Evolutionary conservation across 768 basidiomycete species (phyloP), one percentile per base, ranked within the genome.

Genomic region (Boletus rubropictus): DNA sequence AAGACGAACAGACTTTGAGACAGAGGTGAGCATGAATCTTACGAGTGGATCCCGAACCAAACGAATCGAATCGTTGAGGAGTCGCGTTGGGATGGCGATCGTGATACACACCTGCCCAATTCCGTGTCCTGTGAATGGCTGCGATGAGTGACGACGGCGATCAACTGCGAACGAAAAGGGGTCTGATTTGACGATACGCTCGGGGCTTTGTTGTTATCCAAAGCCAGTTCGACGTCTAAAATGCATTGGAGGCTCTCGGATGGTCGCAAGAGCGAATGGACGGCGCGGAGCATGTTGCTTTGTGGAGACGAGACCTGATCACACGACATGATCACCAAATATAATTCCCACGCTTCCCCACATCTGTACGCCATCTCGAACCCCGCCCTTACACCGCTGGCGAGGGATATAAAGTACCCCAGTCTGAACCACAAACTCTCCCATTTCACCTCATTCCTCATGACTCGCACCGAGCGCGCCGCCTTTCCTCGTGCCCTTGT

Each of bases 391-490:
- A 17, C 8, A 34, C 18, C 10, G 8, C n/a, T 38, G n/a, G 34
- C 38, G 35, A 39, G 25, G 39, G 51, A 52, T 65, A 65, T 63
- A 63, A 60, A 52, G 43, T 18, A 1, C n/a, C 39, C 28, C 24
- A 22, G 21, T 3, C 33, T 35, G 21, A 8, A 12, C 33, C 10
- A 8, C 17, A 14, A n/a, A n/a, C n/a, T n/a, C 44, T n/a, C 21
- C 39, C 32, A 21, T 24, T 12, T 22, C 20, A n/a, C n/a, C 34
- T 21, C 45, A 14, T 2, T 10, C 57, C 72, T 34, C 62, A 90
- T 90, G 87, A 89, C 87, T 49, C 86, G 88, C 59, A 90, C 88
- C 43, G 81, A 75, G 54, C 86, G 88, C 57, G 74, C 87, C 47
- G 61, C 77, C 36, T 83, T 76, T 63, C 86, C 84, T 42, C 79